A percentile compares a stretch with the other conserved stretches of the same genome.
Evolutionary conservation across 2,329 filamentous ascomycete genomes (phyloP).

Genomic region (Atkinsonella texensis): DNA sequence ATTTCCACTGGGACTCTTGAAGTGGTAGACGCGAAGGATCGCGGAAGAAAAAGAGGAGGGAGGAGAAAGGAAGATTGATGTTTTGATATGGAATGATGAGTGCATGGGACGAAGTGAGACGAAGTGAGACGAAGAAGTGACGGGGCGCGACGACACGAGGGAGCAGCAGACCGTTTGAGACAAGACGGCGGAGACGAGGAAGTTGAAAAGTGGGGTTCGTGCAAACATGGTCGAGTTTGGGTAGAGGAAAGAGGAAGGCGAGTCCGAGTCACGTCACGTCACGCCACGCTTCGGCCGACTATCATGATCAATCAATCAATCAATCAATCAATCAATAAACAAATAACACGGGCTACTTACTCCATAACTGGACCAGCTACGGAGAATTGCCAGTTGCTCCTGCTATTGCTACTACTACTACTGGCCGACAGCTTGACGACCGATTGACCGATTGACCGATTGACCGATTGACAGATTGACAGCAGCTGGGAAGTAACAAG

Average conservation of each 20-base stretch:
- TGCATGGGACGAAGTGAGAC: not conserved
- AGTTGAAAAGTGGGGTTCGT: not conserved
- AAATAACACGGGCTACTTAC: too few species aligned
- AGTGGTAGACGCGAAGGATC: too few species aligned
- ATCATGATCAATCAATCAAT: not conserved
- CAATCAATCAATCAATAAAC: too few species aligned
- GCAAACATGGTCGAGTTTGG: not conserved
- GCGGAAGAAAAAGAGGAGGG: too few species aligned
- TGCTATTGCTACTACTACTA: not conserved
- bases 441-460: not conserved
- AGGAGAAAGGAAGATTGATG: not conserved
- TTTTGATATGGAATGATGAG: not conserved
- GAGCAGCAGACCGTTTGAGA: not conserved
- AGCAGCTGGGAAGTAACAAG: not conserved
- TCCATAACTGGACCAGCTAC: too few species aligned
- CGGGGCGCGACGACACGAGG: not conserved
- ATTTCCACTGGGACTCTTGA: too few species aligned
- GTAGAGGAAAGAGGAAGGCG: not conserved
- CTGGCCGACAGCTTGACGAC: not conserved
- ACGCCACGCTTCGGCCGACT: not conserved
- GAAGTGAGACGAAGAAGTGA: too few species aligned
- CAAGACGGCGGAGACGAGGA: not conserved
- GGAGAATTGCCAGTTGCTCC: not conserved
- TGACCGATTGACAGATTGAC: not conserved
- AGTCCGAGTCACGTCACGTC: constrained; percentile 1